Base-by-base conservation (phyloP, 108 stramenopile genomes). In the Nitzschia putrida region DNA sequence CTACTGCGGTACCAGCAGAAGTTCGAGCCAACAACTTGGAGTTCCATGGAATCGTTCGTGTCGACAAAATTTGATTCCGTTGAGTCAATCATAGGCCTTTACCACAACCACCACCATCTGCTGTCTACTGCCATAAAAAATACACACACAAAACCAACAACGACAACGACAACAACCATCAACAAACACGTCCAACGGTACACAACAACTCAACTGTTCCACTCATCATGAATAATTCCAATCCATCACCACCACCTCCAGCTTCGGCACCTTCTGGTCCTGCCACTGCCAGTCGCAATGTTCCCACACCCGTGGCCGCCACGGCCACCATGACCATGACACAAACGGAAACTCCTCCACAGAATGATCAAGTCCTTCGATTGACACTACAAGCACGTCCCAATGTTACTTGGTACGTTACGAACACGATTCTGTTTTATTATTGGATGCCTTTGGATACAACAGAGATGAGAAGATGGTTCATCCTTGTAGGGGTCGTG, bases 381-480 rank as follows among this genome's bases (percentile, higher is more conserved):
- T 37, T 80, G 12, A 80, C 79, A 9, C 53, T 83, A 18, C 70
- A 37, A 47, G 37, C 72, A 3, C 37, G 67, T 7, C 73, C 77
- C 6, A 53, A 39, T 34, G 82, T 83, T 13, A 21, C 49, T 52
- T 82, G 81, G 81, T 76, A 72, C 20, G 75, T 76, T 37, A 24
- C 4, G 44, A 34, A 3, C 3, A 34, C 1, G 29, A 3, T 34
- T 1, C 4, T 34, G 29, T 34, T 34, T 34, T 1, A 3, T 34
- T 3, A 34, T 34, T 3, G 29, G 29, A 4, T 3, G 29, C 1
- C 29, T 34, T 3, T 34, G 29, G 29, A n/a, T n/a, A n/a, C n/a
- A n/a, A n/a, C n/a, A n/a, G n/a, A n/a, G n/a, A n/a, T n/a, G n/a
- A n/a, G n/a, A n/a, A n/a, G n/a, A n/a, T n/a, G n/a, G n/a, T n/a